A percentile compares a stretch with the other conserved stretches of the same genome.
Evolutionary conservation across 2,329 filamentous ascomycete species (phyloP).

Genomic region (Neoscytalidium dimidiatum): DNA sequence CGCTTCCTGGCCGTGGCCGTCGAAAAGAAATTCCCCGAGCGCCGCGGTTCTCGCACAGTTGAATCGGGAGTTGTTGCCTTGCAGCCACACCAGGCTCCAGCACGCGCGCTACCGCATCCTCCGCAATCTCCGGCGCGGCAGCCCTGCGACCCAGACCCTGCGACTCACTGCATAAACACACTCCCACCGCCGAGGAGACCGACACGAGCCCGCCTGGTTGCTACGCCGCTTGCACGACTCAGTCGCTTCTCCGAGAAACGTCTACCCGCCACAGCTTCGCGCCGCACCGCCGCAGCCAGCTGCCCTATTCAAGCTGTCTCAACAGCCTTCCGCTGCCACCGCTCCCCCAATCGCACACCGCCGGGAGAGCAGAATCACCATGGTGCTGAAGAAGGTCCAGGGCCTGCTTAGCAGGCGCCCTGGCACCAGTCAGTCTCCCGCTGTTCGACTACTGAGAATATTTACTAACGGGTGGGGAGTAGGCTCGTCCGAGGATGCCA

Average conservation of each 20-base stretch:
- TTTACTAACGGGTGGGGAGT: constrained; percentile 19
- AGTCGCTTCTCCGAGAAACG: not conserved
- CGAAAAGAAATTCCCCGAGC: not conserved
- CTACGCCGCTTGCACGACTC: not conserved
- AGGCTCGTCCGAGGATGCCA: constrained; percentile 22
- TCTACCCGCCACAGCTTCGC: not conserved
- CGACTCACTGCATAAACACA: not conserved
- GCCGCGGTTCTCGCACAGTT: no score
- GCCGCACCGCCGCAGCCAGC: not conserved
- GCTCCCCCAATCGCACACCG: not conserved
- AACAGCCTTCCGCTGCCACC: not conserved
- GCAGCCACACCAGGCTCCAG: not conserved
- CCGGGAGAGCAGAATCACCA: constrained; percentile 23
- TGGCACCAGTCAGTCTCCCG: constrained; percentile 25
- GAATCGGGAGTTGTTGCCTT: not conserved
- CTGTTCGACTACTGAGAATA: not conserved
- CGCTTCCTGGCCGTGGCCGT: no score
- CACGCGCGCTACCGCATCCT: not conserved
- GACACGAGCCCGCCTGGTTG: not conserved
- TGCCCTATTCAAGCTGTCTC: not conserved
- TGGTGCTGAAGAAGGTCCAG: constrained; percentile 42
- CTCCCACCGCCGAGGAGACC: not conserved
- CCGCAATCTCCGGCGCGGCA: constrained; percentile 15
- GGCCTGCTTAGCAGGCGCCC: constrained; percentile 34
- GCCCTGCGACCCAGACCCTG: not conserved